Evolutionary conservation across 495 filamentous ascomycete genomes (phyloP).

Genomic region (Xylaria longipes): DNA sequence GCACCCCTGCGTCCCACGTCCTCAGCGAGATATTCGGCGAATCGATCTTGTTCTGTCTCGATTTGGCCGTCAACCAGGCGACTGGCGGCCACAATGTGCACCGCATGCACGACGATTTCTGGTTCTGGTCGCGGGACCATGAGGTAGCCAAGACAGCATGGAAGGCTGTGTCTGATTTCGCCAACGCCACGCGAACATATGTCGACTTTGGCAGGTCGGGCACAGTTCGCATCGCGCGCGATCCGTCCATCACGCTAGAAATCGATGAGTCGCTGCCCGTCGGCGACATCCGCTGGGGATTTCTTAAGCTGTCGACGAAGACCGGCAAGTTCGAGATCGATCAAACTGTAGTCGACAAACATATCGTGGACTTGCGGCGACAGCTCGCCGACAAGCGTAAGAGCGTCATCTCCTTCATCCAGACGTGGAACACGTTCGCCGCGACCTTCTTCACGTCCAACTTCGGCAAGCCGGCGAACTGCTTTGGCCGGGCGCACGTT

Average conservation of each 20-base stretch:
- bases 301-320: conserved; percentile 62
- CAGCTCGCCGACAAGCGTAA: conserved; percentile 63
- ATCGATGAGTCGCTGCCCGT: conserved; percentile 53
- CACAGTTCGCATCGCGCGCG: conserved; percentile 46
- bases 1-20: conserved; percentile 65
- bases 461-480: conserved; percentile 69
- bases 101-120: conserved; percentile 72
- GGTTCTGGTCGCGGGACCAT: conserved; percentile 67
- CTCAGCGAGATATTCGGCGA: conserved; percentile 67
- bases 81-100: conserved; percentile 62
- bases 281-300: conserved; percentile 71
- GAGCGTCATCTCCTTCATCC: conserved; percentile 67
- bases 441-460: conserved; percentile 69
- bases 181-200: conserved; percentile 60
- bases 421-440: conserved; percentile 72
- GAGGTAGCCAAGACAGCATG: conserved; percentile 63
- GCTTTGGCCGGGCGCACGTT: conserved; percentile 68
- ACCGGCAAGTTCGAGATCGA: conserved; percentile 68
- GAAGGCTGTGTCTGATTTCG: conserved; percentile 61
- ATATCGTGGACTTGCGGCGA: conserved; percentile 64
- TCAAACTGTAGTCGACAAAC: conserved; percentile 64
- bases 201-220: conserved; percentile 68
- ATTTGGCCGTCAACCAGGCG: conserved; percentile 67
- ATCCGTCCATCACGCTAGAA: conserved; percentile 29
- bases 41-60: conserved; percentile 67